Conservation (phyloP, 1,284 basidiomycete genomes). For the Trichosporon sp. region DNA sequence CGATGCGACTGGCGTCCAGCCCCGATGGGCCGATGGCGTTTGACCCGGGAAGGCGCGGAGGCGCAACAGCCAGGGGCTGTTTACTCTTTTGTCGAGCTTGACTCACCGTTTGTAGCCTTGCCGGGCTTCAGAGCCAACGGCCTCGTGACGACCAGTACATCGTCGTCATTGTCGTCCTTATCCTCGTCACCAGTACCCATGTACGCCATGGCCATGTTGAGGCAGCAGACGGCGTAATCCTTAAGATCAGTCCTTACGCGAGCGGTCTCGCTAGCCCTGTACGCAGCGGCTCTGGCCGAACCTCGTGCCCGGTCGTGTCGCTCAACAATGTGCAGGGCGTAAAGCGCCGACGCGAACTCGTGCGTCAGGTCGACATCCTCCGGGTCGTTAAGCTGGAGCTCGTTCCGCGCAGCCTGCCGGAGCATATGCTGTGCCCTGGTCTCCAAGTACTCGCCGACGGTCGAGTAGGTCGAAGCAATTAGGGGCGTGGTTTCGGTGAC, state of each 20-base stretch:
- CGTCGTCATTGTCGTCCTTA: slow-evolving; percentile 34
- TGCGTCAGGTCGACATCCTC: slow-evolving; percentile 29
- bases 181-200: slow-evolving; percentile 18
- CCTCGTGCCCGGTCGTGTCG: slow-evolving; percentile 32
- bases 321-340: slow-evolving; percentile 35
- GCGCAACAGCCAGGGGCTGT: not conserved
- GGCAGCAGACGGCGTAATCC: slow-evolving; percentile 25
- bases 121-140: slow-evolving; percentile 24
- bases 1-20: not conserved
- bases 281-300: slow-evolving; percentile 31
- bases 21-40: not conserved
- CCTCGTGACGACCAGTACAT: slow-evolving; percentile 29
- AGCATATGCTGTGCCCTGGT: slow-evolving; percentile 20
- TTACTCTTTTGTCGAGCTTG: not conserved
- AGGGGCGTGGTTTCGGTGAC: slow-evolving; percentile 25
- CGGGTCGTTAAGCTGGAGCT: not conserved
- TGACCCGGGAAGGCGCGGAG: not conserved
- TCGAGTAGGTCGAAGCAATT: slow-evolving; percentile 1
- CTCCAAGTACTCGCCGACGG: slow-evolving; percentile 19
- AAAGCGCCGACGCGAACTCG: slow-evolving; percentile 30
- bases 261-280: slow-evolving; percentile 26
- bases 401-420: slow-evolving; percentile 3
- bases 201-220: slow-evolving; percentile 32
- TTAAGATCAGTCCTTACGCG: slow-evolving; percentile 27
- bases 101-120: slow-evolving; percentile 27